These are phyloP conservation scores for Yamadazyma pseudoaaseri DNA, from an alignment of 1,139 yeast genomes.

Conservation along the genomic window DNA sequence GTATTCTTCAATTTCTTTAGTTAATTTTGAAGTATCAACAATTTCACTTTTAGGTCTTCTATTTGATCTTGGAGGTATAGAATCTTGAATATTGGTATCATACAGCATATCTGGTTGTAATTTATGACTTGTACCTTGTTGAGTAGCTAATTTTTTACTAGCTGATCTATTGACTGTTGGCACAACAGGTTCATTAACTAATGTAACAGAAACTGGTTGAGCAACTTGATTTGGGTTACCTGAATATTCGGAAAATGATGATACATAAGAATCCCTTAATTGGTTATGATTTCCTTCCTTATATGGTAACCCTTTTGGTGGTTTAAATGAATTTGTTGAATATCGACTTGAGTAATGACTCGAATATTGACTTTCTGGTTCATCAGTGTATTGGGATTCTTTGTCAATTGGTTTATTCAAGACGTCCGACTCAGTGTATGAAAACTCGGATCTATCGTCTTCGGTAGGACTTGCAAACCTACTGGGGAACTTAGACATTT, in stretches of 20 bases:
- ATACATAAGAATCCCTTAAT: conserved; percentile 24
- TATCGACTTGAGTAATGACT: conserved; percentile 4
- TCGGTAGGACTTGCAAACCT: background rate
- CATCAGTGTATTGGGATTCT: conserved; percentile 9
- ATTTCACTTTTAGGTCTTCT: conserved; percentile 40
- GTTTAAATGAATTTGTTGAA: conserved; percentile 1
- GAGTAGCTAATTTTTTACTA: conserved; percentile 9
- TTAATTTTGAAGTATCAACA: conserved; percentile 11
- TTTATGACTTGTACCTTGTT: conserved; percentile 7
- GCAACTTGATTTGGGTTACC: conserved; percentile 20
- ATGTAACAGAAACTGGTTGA: conserved; percentile 24
- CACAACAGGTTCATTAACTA: conserved; percentile 18
- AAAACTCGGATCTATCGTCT: conserved; percentile 8
- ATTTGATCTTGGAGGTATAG: conserved; percentile 44
- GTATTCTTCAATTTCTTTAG: conserved; percentile 14
- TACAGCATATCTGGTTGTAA: conserved; percentile 29
- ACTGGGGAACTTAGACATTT: conserved; percentile 1
- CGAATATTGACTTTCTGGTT: conserved; percentile 5
- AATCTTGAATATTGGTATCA: conserved; percentile 36
- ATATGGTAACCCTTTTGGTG: conserved; percentile 1
- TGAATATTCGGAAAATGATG: conserved; percentile 30
- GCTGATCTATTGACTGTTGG: conserved; percentile 16
- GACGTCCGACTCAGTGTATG: conserved; percentile 10
- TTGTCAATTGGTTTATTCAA: conserved; percentile 4
- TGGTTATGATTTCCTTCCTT: background rate